These are phyloP conservation scores for Tephrocybe sp. DNA, from an alignment of 768 basidiomycete species.

Conservation along the genomic window DNA sequence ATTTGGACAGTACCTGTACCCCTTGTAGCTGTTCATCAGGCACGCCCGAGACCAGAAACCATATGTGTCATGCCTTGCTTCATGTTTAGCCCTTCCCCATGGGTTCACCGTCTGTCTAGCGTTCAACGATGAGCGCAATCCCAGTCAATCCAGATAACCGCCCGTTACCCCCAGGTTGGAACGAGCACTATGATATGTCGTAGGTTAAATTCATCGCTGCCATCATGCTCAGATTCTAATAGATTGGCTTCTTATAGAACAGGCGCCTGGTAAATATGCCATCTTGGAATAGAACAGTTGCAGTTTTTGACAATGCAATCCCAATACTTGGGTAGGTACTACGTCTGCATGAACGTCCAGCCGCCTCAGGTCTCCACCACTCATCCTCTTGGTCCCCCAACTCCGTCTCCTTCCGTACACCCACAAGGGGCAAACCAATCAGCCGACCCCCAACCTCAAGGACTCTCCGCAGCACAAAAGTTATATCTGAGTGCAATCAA, in stretches of 20 bases:
- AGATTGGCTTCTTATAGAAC: not conserved
- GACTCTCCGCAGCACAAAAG: conserved; percentile 15
- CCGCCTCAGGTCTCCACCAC: conserved; percentile 12
- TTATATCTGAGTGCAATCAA: conserved; percentile 15
- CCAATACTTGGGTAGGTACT: conserved; percentile 12
- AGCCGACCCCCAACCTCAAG: not conserved
- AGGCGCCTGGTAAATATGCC: conserved; percentile 6
- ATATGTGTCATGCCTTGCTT: too few species aligned
- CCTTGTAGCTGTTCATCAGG: too few species aligned
- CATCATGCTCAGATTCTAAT: not conserved
- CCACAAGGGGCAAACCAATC: not conserved
- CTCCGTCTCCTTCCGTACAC: not conserved
- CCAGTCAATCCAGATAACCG: conserved; percentile 17
- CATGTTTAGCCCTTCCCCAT: too few species aligned
- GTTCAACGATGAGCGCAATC: conserved; percentile 2
- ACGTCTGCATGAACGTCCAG: conserved; percentile 10
- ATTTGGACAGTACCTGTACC: too few species aligned
- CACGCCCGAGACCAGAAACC: too few species aligned
- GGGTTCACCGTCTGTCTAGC: too few species aligned
- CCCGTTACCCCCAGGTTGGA: conserved; percentile 18
- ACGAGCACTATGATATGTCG: conserved; percentile 18
- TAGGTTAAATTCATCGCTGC: conserved; percentile 7
- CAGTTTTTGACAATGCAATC: not conserved
- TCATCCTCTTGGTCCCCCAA: conserved; percentile 16
- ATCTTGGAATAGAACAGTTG: not conserved